These are phyloP conservation scores for Lodderomyces jiufengensis DNA, from an alignment of 1,139 yeast species.

Conservation along the genomic window DNA sequence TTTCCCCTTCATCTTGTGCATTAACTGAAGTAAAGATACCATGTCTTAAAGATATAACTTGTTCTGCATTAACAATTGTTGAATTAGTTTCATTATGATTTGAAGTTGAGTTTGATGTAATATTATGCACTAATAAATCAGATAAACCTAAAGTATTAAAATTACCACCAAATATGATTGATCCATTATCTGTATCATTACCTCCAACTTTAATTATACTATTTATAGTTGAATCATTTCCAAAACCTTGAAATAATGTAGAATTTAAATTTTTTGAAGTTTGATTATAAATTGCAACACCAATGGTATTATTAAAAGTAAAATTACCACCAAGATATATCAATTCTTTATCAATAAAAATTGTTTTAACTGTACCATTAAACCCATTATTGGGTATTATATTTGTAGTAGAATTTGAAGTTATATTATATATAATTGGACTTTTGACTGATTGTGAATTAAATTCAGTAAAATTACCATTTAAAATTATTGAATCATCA, in stretches of 20 bases:
- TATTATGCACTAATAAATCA: slow-evolving; percentile 37
- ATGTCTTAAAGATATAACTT: slow-evolving; percentile 58
- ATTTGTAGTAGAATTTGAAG: slow-evolving; percentile 39
- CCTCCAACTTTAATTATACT: slow-evolving; percentile 54
- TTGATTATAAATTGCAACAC: slow-evolving; percentile 67
- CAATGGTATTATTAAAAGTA: slow-evolving; percentile 49
- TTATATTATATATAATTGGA: slow-evolving; percentile 54
- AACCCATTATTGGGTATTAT: slow-evolving; percentile 30
- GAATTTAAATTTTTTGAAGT: slow-evolving; percentile 37
- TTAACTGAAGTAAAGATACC: slow-evolving; percentile 59
- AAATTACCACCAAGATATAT: slow-evolving; percentile 84
- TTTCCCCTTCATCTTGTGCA: slow-evolving; percentile 34
- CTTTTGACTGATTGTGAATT: slow-evolving; percentile 37
- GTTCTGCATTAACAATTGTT: slow-evolving; percentile 55
- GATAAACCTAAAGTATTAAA: slow-evolving; percentile 62
- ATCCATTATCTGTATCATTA: slow-evolving; percentile 28
- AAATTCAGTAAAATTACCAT: slow-evolving; percentile 40
- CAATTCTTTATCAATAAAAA: slow-evolving; percentile 42
- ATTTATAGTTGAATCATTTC: slow-evolving; percentile 53
- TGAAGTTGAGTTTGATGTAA: slow-evolving; percentile 21
- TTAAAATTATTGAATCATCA: slow-evolving; percentile 34
- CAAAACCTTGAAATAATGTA: slow-evolving; percentile 79
- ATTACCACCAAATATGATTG: slow-evolving; percentile 75
- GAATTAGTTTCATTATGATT: slow-evolving; percentile 29
- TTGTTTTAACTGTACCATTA: slow-evolving; percentile 52